A percentile compares a stretch with the other conserved stretches of the same genome.
These are phyloP conservation scores for Hymenoscyphus linearis DNA, from an alignment of 2,329 filamentous ascomycete species.

Conservation along the genomic window DNA sequence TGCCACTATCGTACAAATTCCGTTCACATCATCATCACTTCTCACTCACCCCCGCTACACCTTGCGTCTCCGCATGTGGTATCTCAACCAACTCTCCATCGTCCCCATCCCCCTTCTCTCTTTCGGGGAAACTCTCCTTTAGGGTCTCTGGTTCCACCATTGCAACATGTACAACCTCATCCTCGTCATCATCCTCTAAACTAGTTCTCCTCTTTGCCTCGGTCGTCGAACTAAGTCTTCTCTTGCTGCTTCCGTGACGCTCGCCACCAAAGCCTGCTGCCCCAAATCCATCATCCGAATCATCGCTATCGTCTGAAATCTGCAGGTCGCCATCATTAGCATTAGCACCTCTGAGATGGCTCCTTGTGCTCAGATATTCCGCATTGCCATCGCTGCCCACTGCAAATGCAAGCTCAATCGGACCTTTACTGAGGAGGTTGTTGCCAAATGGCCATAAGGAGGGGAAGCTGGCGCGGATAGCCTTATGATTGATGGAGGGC, in stretches of 20 bases:
- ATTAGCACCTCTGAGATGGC: conserved; percentile 14
- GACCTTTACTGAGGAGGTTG: conserved; percentile 7
- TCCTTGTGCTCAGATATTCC: conserved; percentile 4
- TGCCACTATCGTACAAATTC: conserved; percentile 1
- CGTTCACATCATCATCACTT: background rate
- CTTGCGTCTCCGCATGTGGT: conserved; percentile 17
- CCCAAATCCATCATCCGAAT: conserved; percentile 15
- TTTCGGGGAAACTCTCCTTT: conserved; percentile 6
- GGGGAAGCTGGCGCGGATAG: conserved; percentile 19
- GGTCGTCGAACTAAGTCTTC: conserved; percentile 27
- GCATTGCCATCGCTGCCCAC: conserved; percentile 5
- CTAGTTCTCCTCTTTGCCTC: conserved; percentile 32
- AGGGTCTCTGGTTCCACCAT: conserved; percentile 16
- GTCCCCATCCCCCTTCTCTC: conserved; percentile 15
- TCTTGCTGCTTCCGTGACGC: conserved; percentile 12
- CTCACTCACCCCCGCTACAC: background rate
- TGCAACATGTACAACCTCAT: conserved; percentile 26
- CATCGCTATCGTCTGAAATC: conserved; percentile 22
- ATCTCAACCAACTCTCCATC: conserved; percentile 27
- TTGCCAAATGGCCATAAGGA: conserved; percentile 26
- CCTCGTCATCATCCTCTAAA: conserved; percentile 32
- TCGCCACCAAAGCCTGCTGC: conserved; percentile 14
- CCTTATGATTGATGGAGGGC: conserved; percentile 12
- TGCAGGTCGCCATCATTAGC: conserved; percentile 22
- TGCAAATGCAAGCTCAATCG: conserved; percentile 7